These are phyloP conservation scores for Chlorella sp. DNA, from an alignment of 139 green algal genomes.

Conservation along the genomic window DNA sequence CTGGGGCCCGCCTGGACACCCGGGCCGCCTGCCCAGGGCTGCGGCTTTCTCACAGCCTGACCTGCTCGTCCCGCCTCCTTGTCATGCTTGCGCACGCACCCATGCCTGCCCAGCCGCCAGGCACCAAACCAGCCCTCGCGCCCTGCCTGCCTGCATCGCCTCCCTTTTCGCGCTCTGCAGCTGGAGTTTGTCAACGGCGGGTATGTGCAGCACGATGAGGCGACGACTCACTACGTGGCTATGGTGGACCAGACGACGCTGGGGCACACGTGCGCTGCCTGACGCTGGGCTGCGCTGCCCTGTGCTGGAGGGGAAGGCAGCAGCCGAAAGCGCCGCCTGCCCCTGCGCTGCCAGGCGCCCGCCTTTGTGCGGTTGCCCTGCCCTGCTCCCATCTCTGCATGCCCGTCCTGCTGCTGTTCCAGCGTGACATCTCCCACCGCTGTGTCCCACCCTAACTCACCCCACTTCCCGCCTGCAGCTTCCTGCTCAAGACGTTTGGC, in stretches of 20 bases:
- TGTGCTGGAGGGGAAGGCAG: too few species aligned
- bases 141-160: not conserved
- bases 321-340: not conserved
- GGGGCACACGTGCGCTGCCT: conserved; percentile 67
- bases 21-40: not conserved
- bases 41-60: too few species aligned
- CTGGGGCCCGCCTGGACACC: not conserved
- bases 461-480: conserved; percentile 43
- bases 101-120: not conserved
- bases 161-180: not conserved
- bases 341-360: not conserved
- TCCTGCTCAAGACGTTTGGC: conserved; percentile 73
- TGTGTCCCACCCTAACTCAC: not conserved
- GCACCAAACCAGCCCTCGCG: not conserved
- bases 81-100: not conserved
- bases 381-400: not conserved
- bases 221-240: conserved; percentile 77
- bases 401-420: not conserved
- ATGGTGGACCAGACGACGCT: conserved; percentile 94
- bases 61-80: too few species aligned
- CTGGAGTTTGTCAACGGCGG: conserved; percentile 89
- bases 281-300: too few species aligned
- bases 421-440: not conserved
- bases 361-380: not conserved
- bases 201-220: conserved; percentile 93